These are phyloP conservation scores for Paspalum notatum DNA, from an alignment of 176 grass and related monocot species.

Conservation along the genomic window DNA sequence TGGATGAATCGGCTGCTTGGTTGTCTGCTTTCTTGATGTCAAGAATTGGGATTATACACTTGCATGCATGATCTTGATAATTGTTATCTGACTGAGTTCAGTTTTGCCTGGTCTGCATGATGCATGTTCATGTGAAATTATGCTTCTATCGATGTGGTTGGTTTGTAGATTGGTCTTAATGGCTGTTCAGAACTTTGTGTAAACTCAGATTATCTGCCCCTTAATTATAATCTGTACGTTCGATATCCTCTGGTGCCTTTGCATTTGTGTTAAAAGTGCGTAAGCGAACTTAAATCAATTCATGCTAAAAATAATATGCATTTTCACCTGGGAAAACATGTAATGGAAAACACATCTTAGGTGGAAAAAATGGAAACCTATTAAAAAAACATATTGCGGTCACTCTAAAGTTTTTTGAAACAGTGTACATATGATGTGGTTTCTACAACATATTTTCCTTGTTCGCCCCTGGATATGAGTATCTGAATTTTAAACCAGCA, in stretches of 20 bases:
- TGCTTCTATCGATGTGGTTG: neutral
- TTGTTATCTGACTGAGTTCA: neutral
- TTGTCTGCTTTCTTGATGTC: neutral
- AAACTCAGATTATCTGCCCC: neutral
- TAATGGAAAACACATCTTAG: too few relatives aligned
- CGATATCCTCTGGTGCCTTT: neutral
- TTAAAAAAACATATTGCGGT: too few relatives aligned
- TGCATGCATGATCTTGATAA: neutral
- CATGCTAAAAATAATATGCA: neutral
- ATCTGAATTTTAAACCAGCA: constrained; percentile 2
- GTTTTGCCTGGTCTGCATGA: neutral
- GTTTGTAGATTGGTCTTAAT: neutral
- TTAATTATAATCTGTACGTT: neutral
- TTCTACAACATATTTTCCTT: too few relatives aligned
- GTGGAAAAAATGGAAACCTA: too few relatives aligned
- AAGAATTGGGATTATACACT: neutral
- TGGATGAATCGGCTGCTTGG: neutral
- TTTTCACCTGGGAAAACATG: neutral
- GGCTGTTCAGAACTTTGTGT: neutral
- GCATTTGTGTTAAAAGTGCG: neutral
- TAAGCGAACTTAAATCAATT: neutral
- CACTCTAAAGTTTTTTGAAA: too few relatives aligned
- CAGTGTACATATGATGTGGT: too few relatives aligned
- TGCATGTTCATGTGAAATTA: neutral
- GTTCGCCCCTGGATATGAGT: too few relatives aligned